Base-by-base conservation (phyloP, 208 protist species). In the Trypanosoma vivax region DNA sequence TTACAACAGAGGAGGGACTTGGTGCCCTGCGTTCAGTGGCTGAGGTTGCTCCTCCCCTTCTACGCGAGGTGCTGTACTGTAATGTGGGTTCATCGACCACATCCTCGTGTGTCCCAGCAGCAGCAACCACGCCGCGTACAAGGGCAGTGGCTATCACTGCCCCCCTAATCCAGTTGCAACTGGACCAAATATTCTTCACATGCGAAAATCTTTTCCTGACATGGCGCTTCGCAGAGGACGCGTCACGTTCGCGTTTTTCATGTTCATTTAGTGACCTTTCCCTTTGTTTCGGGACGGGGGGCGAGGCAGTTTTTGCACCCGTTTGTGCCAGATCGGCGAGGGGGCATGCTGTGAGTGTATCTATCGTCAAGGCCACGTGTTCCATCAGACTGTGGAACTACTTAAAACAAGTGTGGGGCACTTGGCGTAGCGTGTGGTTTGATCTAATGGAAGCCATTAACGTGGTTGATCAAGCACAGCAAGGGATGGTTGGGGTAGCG, bases 211-310 rank as follows among this genome's bases (percentile, higher is more conserved):
- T 66, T 1, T 67, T 55, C 1, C 14, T 73, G 5, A 68, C 39
- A 19, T 24, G n/a, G n/a, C n/a, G n/a, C n/a, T n/a, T n/a, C n/a
- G 33, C 10, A 37, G 33, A 37, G 9, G 33, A 9, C 14, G 10
- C 33, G 33, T n/a, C 10, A 14, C 10, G 6, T 16, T n/a, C 29
- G 1, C 59, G 34, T 31, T 35, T 56, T 11, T 62, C 63, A 27
- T 14, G 42, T 42, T 63, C 53, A 24, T n/a, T 76, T 27, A 51
- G 65, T 34, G 58, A 70, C 47, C 19, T 76, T 10, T 63, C 41
- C 39, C 11, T 71, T 18, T 39, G 50, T 13, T 68, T 60, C 53
- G 52, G 33, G 1, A 23, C 47, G 16, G 52, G 33, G 33, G 33
- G 10, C 33, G 10, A 37, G 18, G 28, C 47, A 25, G 16, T 73